These are phyloP conservation scores for Cyberlindnera suaveolens DNA, from an alignment of 805 yeast genomes.

Conservation along the genomic window DNA sequence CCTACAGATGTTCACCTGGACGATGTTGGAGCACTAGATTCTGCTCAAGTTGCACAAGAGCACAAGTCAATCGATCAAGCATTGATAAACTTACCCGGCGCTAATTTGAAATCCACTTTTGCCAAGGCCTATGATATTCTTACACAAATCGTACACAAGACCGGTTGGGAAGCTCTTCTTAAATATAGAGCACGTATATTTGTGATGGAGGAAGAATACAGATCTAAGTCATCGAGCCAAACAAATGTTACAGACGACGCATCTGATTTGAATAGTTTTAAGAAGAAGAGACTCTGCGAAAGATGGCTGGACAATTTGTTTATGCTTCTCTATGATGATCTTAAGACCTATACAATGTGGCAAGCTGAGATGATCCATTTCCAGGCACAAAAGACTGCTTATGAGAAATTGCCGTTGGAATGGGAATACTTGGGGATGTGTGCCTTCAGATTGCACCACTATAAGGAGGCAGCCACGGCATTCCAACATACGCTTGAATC, in stretches of 20 bases:
- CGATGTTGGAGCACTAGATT: constrained; percentile 62
- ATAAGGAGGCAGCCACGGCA: constrained; percentile 82
- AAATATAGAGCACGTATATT: constrained; percentile 56
- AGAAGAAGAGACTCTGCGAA: constrained; percentile 61
- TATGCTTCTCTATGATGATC: constrained; percentile 65
- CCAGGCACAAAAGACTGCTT: constrained; percentile 79
- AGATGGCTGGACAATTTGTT: constrained; percentile 69
- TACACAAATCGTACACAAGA: constrained; percentile 56
- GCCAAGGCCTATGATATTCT: constrained; percentile 53
- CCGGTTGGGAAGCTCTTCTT: constrained; percentile 69
- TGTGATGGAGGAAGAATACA: constrained; percentile 63
- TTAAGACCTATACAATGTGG: constrained; percentile 84
- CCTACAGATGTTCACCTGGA: constrained; percentile 69
- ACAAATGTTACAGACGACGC: constrained; percentile 5
- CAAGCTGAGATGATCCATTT: constrained; percentile 86
- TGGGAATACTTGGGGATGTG: constrained; percentile 91
- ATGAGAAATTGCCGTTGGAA: constrained; percentile 72
- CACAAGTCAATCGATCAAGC: constrained; percentile 60
- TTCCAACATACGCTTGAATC: constrained; percentile 64
- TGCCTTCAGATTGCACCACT: constrained; percentile 80
- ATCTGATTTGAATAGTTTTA: constrained; percentile 37
- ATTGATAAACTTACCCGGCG: constrained; percentile 59
- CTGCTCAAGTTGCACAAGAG: constrained; percentile 58
- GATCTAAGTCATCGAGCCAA: constrained; percentile 24
- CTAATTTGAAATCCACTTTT: constrained; percentile 55